Evolutionary conservation across 1,284 basidiomycete species (phyloP).

Genomic region (Ustilago curta): DNA sequence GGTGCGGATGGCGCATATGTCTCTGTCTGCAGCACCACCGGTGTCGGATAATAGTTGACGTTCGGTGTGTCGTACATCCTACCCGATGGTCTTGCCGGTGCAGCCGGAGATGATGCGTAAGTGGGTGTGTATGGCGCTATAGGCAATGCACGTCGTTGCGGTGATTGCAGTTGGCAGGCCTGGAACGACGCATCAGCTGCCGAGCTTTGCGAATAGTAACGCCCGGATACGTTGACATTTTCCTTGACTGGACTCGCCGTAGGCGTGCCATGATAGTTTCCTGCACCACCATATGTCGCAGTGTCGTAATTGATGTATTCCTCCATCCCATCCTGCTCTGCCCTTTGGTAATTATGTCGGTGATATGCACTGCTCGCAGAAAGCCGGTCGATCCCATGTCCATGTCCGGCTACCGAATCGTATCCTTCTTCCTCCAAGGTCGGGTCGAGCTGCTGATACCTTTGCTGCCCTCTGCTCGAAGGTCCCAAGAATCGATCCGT

Average conservation of each 20-base stretch:
- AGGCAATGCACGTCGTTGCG: constrained; percentile 21
- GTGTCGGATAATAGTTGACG: constrained; percentile 40
- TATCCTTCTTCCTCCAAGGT: constrained; percentile 24
- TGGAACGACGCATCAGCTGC: constrained; percentile 14
- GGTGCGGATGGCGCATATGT: not conserved
- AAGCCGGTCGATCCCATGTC: constrained; percentile 7
- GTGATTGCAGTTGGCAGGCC: constrained; percentile 25
- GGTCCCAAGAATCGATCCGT: constrained; percentile 22
- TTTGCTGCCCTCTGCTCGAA: constrained; percentile 8
- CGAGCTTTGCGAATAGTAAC: not conserved
- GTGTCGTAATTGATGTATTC: not conserved
- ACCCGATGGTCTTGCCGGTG: constrained; percentile 22
- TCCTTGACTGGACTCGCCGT: constrained; percentile 18
- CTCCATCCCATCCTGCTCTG: constrained; percentile 7
- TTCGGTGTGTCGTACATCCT: constrained; percentile 43
- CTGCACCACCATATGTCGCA: constrained; percentile 4
- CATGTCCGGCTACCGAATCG: constrained; percentile 8
- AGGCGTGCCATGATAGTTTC: constrained; percentile 17
- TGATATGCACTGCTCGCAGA: not conserved
- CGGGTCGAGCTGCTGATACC: constrained; percentile 33
- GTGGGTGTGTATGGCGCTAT: constrained; percentile 33
- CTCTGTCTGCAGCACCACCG: constrained; percentile 20
- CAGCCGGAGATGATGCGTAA: constrained; percentile 12
- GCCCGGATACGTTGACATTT: not conserved
- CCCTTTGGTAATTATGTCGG: constrained; percentile 9